Base-by-base conservation (phyloP, 2,329 filamentous ascomycete genomes). In the Trichoderma guizhouense region DNA sequence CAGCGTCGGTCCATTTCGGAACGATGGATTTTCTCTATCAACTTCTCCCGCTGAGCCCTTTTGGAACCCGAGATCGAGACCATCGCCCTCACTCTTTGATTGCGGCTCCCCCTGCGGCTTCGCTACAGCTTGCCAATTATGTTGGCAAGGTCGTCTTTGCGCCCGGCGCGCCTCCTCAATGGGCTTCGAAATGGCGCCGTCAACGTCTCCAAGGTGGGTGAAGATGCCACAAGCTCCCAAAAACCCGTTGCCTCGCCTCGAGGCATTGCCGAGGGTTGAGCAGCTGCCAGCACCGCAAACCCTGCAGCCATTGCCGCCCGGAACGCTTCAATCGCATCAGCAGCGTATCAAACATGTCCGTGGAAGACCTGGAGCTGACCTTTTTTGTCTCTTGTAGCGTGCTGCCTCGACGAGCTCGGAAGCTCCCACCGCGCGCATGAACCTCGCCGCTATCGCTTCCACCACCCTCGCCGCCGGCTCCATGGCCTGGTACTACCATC, bases 401-500 rank as follows among this genome's bases (percentile, higher is more conserved):
- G 85, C 88, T 77, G 86, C 88, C 75, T 95, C 94, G 80, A 91
- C 93, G 79, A 90, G 90, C 84, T 92, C 92, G 83, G 87, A 91
- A 81, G 82, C 83, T 74, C 92, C 93, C 79, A 88, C 92, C 79
- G 91, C 93, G 84, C 91, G 91, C 84, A 88, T 96, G 83, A 98
- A 95, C 85, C 87, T 95, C 79, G 92, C 95, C 82, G 94, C 93
- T 81, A 89, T 90, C 79, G 93, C 93, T 81, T 95, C 96, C 78
- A 97, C 94, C 78, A 90, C 92, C 79, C 88, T 94, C 81, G 94
- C 95, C 79, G 87, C 93, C 84, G 95, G 94, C 79, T 95, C 95
- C 77, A 91, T 95, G 80, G 95, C 93, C 78, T 98, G 95, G 94
- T 98, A 98, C 87, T 97, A 95, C 84, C 94, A 97, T 85, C 91